Evolutionary conservation across 805 yeast genomes (phyloP), one percentile per base, ranked within the genome.

Genomic region (Ogataea nitratoaversa): DNA sequence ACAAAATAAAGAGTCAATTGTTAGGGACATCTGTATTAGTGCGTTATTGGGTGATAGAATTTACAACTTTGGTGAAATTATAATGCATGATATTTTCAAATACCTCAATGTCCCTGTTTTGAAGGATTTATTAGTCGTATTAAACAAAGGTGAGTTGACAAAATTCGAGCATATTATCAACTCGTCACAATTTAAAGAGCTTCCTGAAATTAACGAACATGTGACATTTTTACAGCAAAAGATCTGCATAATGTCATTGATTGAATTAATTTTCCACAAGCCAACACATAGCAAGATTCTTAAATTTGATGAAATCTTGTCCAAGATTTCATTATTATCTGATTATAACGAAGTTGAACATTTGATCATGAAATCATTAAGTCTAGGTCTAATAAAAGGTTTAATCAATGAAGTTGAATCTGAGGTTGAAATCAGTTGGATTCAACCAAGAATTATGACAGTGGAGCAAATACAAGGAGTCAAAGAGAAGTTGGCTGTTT

Each of bases 51-150:
- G 97, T 36, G 95, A 89, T 57, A 81, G 78, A 55, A 86, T 91
- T 52, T 93, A 88, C 70, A 93, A 91, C 67, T 93, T 93, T 63
- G 98, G 98, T 37, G 99, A 93, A 66, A 75, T 93, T 47, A 74
- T 93, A 45, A 79, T 89, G 60, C 98, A 91, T 63, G 95, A 93
- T 32, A 79, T 91, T 34, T 74, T 89, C 62, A 62, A 76, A 30
- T 56, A 49, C 30, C 34, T 56, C 29, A 34, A 52, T 13, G 76
- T 76, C 60, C 62, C 66, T 28, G 88, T 96, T 95, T 67, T 93
- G 46, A 76, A 79, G 47, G 75, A 82, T 36, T 65, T 90, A 47
- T 70, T 93, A 38, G 68, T 78, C 43, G 72, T 84, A 19, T 70
- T 93, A 54, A 88, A 89, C 57, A 65, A 78, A 14, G 97, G 98